Evolutionary conservation across 129 eudicot genomes (phyloP), one percentile per base, ranked within the genome.

Genomic region (Logfia minima): DNA sequence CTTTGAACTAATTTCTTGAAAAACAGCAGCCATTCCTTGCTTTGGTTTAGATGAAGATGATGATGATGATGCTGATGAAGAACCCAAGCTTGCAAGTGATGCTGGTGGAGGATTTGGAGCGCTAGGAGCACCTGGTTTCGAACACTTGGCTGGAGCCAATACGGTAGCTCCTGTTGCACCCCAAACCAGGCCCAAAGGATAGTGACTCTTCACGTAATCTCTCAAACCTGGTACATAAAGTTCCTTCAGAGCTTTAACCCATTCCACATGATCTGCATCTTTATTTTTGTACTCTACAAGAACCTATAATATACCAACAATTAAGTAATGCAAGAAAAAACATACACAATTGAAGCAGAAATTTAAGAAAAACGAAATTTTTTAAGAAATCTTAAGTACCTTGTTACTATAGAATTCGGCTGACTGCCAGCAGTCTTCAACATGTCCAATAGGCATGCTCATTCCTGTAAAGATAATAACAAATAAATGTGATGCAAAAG

Each of bases 371-470:
- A 37, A 19, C 9, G 24, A 18, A 45, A 1, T 66, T 17, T 13
- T 0, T 31, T 29, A 67, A 29, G 43, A 17, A 72, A 41, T 45
- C 39, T 32, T 17, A 66, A 71, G 29, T 80, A 94, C 99, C 97
- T 94, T 94, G 82, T 94, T 91, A 77, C 80, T 87, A 76, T 94
- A 94, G 80, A 94, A 94, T 77, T 94, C 97, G 41, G 99, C 97
- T 85, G 88, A 86, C 79, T 94, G 97, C 99, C 99, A 94, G 77
- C 95, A 89, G 81, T 94, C 99, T 86, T 94, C 99, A 73, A 94
- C 99, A 67, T 94, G 97, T 48, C 87, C 85, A 76, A 86, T 91
- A 68, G 99, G 99, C 92, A 94, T 86, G 90, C 92, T 91, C 99
- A 94, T 89, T 80, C 99, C 99, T 94, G 78, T 4, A 62, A 71